A percentile compares a stretch with the other conserved stretches of the same genome.
phyloP scores from a whole-genome alignment of 148 eudicot genomes.

The Beta vulgaris region DNA sequence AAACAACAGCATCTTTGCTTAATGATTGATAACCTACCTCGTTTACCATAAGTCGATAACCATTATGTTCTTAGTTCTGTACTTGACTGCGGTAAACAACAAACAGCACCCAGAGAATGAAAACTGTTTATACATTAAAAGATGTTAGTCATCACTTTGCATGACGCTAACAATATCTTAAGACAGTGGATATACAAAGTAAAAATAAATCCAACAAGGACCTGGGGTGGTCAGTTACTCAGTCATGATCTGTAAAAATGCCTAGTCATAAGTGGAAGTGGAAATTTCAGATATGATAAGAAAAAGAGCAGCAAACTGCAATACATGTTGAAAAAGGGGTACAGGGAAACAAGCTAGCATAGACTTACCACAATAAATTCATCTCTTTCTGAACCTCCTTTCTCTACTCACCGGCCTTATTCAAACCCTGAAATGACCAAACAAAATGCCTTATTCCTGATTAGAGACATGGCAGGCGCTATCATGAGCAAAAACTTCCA shows the following conservation, averaged over 20 bases:
- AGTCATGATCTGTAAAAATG: too few species aligned
- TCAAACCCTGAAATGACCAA: background rate
- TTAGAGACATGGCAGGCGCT: background rate
- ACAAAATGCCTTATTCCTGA: too few species aligned
- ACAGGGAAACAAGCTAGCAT: background rate
- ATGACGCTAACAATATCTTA: background rate
- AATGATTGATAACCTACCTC: background rate
- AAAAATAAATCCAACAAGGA: background rate
- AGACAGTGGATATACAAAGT: background rate
- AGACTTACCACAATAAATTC: background rate
- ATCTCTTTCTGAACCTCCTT: background rate
- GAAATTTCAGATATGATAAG: background rate
- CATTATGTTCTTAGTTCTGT: background rate
- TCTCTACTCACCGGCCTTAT: background rate
- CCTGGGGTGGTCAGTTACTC: background rate
- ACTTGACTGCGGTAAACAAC: background rate
- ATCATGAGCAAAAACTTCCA: background rate
- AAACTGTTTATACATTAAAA: background rate
- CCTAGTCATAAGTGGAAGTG: too few species aligned
- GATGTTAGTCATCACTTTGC: background rate
- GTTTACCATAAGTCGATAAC: background rate
- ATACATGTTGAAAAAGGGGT: background rate
- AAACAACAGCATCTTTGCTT: background rate
- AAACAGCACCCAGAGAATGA: background rate
- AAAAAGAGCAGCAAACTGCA: background rate